Conservation (phyloP, 1,284 basidiomycete species). For the Cryptococcus depauperatus region DNA sequence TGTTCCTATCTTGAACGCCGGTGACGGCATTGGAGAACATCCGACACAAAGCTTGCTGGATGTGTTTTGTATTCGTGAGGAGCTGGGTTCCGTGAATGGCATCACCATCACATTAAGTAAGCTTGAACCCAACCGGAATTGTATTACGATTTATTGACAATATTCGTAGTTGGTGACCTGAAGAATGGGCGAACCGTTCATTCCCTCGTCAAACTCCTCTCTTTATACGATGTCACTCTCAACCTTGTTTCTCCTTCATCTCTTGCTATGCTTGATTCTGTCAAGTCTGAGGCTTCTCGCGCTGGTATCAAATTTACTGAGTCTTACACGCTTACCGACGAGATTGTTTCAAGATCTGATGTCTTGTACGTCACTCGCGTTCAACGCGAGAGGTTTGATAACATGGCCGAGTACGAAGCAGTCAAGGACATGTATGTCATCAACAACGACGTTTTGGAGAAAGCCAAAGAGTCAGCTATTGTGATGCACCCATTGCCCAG, state of each 20-base stretch:
- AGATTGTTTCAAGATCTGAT: conserved; percentile 86
- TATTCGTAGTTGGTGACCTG: conserved; percentile 71
- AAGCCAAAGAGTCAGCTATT: conserved; percentile 92
- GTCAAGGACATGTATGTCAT: conserved; percentile 92
- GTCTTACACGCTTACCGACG: conserved; percentile 80
- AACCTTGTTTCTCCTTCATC: conserved; percentile 91
- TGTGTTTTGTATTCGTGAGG: conserved; percentile 94
- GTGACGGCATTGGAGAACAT: conserved; percentile 95
- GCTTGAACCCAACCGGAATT: too few species aligned
- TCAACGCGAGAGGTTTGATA: conserved; percentile 89
- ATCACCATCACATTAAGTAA: conserved; percentile 74
- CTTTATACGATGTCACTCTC: conserved; percentile 80
- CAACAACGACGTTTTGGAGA: conserved; percentile 82
- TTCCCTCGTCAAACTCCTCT: conserved; percentile 85
- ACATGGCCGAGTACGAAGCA: conserved; percentile 71
- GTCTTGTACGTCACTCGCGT: conserved; percentile 95
- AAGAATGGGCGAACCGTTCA: conserved; percentile 99
- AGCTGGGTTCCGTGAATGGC: conserved; percentile 81
- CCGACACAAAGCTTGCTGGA: conserved; percentile 93
- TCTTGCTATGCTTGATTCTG: conserved; percentile 83
- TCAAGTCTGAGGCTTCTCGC: conserved; percentile 73
- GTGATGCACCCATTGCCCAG: conserved; percentile 97
- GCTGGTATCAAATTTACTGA: conserved; percentile 72
- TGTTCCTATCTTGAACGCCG: conserved; percentile 92
- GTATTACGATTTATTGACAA: not conserved